These are phyloP conservation scores for Blumeria hordei DNA, from an alignment of 2,329 filamentous ascomycete genomes.

Conservation along the genomic window DNA sequence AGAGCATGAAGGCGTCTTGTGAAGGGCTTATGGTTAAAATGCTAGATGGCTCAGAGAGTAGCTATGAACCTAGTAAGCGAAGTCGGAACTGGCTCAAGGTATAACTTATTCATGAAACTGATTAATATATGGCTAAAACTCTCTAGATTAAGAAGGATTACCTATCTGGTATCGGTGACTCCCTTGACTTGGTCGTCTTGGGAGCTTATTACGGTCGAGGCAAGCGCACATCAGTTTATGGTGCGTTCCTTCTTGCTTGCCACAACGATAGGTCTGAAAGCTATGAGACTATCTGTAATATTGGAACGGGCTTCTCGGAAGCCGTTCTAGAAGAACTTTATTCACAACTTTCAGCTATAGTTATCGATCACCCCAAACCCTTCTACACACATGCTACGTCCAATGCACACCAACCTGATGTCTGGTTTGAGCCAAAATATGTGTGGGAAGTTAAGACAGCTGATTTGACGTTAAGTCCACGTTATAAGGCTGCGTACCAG, in stretches of 20 bases:
- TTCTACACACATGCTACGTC: slow-evolving; percentile 75
- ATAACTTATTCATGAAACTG: slow-evolving; percentile 8
- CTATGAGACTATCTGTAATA: slow-evolving; percentile 95
- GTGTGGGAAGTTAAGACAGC: slow-evolving; percentile 98
- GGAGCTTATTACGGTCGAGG: slow-evolving; percentile 87
- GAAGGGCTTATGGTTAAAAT: slow-evolving; percentile 99
- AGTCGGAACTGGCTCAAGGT: slow-evolving; percentile 97
- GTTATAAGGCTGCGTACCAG: slow-evolving; percentile 75
- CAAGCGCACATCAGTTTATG: slow-evolving; percentile 88
- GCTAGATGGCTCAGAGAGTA: slow-evolving; percentile 77
- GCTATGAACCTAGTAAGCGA: slow-evolving; percentile 87
- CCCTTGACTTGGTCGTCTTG: slow-evolving; percentile 82
- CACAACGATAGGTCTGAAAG: slow-evolving; percentile 60
- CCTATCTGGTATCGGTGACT: slow-evolving; percentile 78
- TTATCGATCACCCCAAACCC: slow-evolving; percentile 78
- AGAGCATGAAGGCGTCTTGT: slow-evolving; percentile 85
- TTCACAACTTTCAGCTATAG: slow-evolving; percentile 44
- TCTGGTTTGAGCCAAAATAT: slow-evolving; percentile 87
- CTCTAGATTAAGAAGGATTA: slow-evolving; percentile 88
- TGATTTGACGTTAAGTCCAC: slow-evolving; percentile 73
- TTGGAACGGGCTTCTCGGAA: slow-evolving; percentile 91
- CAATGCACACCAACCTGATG: slow-evolving; percentile 82
- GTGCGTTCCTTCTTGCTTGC: slow-evolving; percentile 84
- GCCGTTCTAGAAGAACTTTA: slow-evolving; percentile 78
- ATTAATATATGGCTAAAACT: not conserved